Conservation (phyloP, 75 land plant genomes). For the Azolla pinnata region DNA sequence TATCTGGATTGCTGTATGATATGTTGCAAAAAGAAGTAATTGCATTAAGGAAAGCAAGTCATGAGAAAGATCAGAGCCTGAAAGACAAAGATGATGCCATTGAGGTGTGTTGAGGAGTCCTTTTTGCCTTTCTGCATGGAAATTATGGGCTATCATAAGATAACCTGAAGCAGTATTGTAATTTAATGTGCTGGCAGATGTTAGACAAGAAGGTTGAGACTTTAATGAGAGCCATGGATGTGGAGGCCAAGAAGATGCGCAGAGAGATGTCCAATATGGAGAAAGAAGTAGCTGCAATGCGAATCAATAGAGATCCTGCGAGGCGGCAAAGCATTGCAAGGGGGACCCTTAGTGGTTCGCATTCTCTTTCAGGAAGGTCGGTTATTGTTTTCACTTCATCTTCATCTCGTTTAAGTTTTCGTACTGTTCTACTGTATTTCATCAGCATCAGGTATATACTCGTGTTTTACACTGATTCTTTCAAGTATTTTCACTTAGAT, state of each 20-base stretch:
- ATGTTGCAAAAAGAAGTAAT: slow-evolving; percentile 89
- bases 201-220: slow-evolving; percentile 89
- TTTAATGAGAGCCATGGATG: slow-evolving; percentile 88
- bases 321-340: slow-evolving; percentile 62
- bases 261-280: slow-evolving; percentile 94
- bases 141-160: neutral
- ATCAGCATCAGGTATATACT: too few relatives aligned
- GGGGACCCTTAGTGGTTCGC: neutral
- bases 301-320: slow-evolving; percentile 86
- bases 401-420: too few relatives aligned
- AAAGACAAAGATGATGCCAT: slow-evolving; percentile 98
- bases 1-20: slow-evolving; percentile 85
- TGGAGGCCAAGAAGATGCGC: slow-evolving; percentile 97
- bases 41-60: slow-evolving; percentile 62
- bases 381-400: too few relatives aligned
- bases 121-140: neutral
- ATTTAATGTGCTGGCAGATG: slow-evolving; percentile 36
- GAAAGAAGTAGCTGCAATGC: slow-evolving; percentile 87
- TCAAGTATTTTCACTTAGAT: too few relatives aligned
- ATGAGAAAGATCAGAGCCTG: slow-evolving; percentile 92
- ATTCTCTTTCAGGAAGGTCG: neutral
- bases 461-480: too few relatives aligned
- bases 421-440: too few relatives aligned
- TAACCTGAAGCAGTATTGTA: neutral
- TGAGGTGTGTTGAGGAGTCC: slow-evolving; percentile 43